These are phyloP conservation scores for Chlamydomonas eustigma DNA, from an alignment of 139 green algal species.

Conservation along the genomic window DNA sequence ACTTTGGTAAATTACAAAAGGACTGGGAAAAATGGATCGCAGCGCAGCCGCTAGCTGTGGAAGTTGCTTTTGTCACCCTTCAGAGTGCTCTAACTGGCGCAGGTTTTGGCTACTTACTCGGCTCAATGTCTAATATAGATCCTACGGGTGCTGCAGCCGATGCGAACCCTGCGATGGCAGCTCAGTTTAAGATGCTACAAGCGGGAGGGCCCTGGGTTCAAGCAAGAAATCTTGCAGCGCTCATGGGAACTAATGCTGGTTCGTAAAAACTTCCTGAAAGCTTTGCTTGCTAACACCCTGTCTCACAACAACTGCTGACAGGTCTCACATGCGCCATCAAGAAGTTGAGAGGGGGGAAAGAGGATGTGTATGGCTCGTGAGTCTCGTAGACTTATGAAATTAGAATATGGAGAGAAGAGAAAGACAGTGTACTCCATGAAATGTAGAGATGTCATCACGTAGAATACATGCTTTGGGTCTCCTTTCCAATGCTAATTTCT, in stretches of 20 bases:
- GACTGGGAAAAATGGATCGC: constrained; percentile 46
- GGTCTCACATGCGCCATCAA: constrained; percentile 66
- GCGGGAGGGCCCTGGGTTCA: constrained; percentile 64
- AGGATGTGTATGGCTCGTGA: constrained; percentile 74
- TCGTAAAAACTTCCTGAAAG: not conserved
- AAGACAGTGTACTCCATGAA: no score
- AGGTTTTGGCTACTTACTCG: constrained; percentile 70
- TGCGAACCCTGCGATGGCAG: constrained; percentile 22
- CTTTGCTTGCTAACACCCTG: not conserved
- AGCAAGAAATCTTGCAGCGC: constrained; percentile 90
- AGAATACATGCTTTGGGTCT: no score
- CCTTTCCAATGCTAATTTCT: no score
- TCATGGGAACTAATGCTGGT: constrained; percentile 85
- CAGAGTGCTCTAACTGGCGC: constrained; percentile 40
- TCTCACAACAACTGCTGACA: not conserved
- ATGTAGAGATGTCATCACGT: no score
- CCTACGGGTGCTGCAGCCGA: constrained; percentile 18
- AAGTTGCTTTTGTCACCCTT: constrained; percentile 50
- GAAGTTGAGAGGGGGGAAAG: constrained; percentile 58
- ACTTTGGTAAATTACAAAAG: constrained; percentile 3
- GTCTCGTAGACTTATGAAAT: constrained; percentile 16
- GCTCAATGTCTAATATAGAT: constrained; percentile 52
- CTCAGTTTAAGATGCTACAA: constrained; percentile 53
- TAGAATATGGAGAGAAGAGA: not conserved
- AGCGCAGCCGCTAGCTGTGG: constrained; percentile 52